phyloP scores from a whole-genome alignment of 129 eudicot genomes.

The Artemisia argyi region DNA sequence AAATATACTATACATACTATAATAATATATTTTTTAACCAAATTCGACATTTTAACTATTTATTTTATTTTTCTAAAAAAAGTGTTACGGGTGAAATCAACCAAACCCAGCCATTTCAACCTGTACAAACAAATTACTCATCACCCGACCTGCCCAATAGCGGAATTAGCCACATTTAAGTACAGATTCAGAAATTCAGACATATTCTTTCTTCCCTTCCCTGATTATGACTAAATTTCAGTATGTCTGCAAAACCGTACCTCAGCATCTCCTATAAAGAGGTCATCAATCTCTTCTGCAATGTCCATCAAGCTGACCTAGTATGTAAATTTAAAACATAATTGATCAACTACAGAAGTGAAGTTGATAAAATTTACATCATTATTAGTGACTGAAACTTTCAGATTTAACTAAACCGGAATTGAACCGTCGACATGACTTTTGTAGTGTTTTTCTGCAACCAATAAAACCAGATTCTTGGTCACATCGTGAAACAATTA shows the following conservation, averaged over 20 bases:
- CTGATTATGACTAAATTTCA: background rate
- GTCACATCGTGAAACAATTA: too few relatives aligned
- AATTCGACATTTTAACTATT: too few relatives aligned
- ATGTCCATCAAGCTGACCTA: conserved; percentile 45
- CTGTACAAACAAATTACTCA: too few relatives aligned
- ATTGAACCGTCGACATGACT: conserved; percentile 52
- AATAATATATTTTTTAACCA: too few relatives aligned
- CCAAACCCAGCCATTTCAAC: too few relatives aligned
- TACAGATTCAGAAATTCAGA: too few relatives aligned
- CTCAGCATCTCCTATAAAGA: conserved; percentile 48
- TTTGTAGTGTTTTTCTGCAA: conserved; percentile 48
- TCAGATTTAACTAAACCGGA: conserved; percentile 59
- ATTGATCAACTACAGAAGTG: conserved; percentile 1
- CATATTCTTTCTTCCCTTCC: too few relatives aligned
- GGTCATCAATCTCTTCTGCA: conserved; percentile 48
- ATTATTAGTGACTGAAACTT: conserved; percentile 31
- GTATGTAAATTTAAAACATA: conserved; percentile 12
- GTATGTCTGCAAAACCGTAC: conserved; percentile 23
- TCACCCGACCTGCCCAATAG: too few relatives aligned
- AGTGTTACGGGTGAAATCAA: too few relatives aligned
- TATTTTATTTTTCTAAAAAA: too few relatives aligned
- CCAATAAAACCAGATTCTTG: conserved; percentile 37
- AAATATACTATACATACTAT: too few relatives aligned
- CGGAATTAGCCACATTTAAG: too few relatives aligned
- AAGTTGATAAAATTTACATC: background rate